Evolutionary conservation across 176 grass and related monocot species (phyloP).

Genomic region (Paspalum notatum): DNA sequence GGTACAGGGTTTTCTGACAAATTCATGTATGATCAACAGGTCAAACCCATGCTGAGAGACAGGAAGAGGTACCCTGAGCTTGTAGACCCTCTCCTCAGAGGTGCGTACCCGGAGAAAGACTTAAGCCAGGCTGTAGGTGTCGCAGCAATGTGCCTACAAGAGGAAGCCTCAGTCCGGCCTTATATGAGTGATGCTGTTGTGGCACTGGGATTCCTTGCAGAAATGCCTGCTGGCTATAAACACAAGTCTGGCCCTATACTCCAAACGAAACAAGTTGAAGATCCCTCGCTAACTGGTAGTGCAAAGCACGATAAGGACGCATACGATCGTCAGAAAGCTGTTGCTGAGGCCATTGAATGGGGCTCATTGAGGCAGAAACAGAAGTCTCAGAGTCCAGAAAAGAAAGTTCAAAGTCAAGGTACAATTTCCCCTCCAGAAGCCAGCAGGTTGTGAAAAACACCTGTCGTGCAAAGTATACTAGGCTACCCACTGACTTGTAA

Average conservation of each 20-base stretch:
- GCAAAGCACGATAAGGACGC: slow-evolving; percentile 34
- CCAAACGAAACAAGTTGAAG: slow-evolving; percentile 35
- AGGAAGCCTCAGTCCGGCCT: slow-evolving; percentile 66
- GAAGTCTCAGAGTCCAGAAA: slow-evolving; percentile 44
- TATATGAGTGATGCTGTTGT: slow-evolving; percentile 77
- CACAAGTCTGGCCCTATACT: slow-evolving; percentile 5
- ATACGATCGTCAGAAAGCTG: slow-evolving; percentile 49
- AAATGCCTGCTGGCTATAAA: slow-evolving; percentile 35
- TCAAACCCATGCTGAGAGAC: slow-evolving; percentile 71
- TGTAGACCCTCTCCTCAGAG: slow-evolving; percentile 71
- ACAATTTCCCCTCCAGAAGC: slow-evolving; percentile 24
- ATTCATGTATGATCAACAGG: slow-evolving; percentile 54
- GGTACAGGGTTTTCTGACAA: slow-evolving; percentile 23
- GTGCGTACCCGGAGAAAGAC: slow-evolving; percentile 65
- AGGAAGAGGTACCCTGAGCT: slow-evolving; percentile 63
- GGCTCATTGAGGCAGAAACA: slow-evolving; percentile 56
- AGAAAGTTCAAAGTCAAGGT: slow-evolving; percentile 35
- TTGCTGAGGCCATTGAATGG: slow-evolving; percentile 67
- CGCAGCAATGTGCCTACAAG: slow-evolving; percentile 87
- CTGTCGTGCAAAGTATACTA: slow-evolving; percentile 20
- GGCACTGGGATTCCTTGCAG: slow-evolving; percentile 65
- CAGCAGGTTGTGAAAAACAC: slow-evolving; percentile 32
- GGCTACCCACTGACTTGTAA: slow-evolving; percentile 30
- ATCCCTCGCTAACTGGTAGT: slow-evolving; percentile 1
- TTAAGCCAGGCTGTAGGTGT: slow-evolving; percentile 73